Evolutionary conservation across 352 stramenopile species (phyloP).

Genomic region (Globisporangium nodosum): DNA sequence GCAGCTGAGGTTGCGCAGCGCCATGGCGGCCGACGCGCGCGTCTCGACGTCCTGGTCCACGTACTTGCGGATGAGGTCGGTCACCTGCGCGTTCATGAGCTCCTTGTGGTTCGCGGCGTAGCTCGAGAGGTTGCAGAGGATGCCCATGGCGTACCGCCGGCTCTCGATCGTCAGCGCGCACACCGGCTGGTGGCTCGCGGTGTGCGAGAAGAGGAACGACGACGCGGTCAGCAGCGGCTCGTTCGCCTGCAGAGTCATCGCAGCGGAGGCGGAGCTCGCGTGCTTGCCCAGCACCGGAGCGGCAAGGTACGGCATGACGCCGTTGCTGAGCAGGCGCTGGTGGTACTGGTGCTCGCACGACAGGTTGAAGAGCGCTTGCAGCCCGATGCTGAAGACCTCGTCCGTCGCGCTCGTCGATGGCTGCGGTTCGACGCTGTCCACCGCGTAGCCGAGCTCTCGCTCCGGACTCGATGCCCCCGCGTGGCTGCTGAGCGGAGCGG

Average conservation of each 20-base stretch:
- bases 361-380: constrained; percentile 74
- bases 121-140: constrained; percentile 72
- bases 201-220: constrained; percentile 11
- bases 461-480: not conserved
- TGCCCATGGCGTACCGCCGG: constrained; percentile 49
- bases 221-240: constrained; percentile 9
- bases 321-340: constrained; percentile 60
- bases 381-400: constrained; percentile 62
- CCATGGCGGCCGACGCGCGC: constrained; percentile 66
- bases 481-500: constrained; percentile 3
- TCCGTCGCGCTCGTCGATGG: constrained; percentile 20
- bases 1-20: constrained; percentile 68
- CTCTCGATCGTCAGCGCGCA: constrained; percentile 33
- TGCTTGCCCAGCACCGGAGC: constrained; percentile 35
- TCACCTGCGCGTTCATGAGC: constrained; percentile 68
- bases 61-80: constrained; percentile 64
- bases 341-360: constrained; percentile 69
- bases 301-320: constrained; percentile 63
- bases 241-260: not conserved
- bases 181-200: not conserved
- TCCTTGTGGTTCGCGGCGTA: constrained; percentile 79
- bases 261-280: not conserved
- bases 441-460: not conserved
- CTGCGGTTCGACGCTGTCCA: not conserved
- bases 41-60: constrained; percentile 63